A percentile compares a stretch with the other conserved stretches of the same genome.
phyloP scores from a whole-genome alignment of 2,329 filamentous ascomycete genomes.

The Cytospora chrysosperma region DNA sequence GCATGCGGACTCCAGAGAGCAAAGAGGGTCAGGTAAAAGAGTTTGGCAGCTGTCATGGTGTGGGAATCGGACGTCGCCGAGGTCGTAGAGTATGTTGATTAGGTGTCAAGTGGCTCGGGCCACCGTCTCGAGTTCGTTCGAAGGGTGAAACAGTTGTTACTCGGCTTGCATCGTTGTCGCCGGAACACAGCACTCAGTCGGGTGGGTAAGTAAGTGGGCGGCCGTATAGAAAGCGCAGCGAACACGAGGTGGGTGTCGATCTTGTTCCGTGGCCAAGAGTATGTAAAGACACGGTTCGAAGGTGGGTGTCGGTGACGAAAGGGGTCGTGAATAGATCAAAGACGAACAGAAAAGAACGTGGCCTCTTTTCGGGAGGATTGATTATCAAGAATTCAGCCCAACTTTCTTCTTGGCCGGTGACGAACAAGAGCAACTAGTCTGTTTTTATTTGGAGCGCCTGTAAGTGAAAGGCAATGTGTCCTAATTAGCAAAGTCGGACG shows the following conservation, averaged over 20 bases:
- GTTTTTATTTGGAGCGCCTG: no score
- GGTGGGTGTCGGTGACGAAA: slow-evolving; percentile 8
- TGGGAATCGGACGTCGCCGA: slow-evolving; percentile 14
- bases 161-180: not conserved
- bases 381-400: not conserved
- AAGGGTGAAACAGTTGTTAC: not conserved
- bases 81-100: not conserved
- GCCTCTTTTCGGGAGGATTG: not conserved
- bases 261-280: not conserved
- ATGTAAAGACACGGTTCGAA: not conserved
- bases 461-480: slow-evolving; percentile 13
- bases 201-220: not conserved
- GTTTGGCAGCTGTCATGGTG: slow-evolving; percentile 52
- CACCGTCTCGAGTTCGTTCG: slow-evolving; percentile 20
- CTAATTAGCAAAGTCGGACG: slow-evolving; percentile 16
- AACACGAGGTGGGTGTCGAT: not conserved
- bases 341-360: not conserved
- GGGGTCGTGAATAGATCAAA: not conserved
- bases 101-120: slow-evolving; percentile 1
- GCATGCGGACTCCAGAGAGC: slow-evolving; percentile 52
- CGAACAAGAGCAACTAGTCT: not conserved
- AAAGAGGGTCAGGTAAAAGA: slow-evolving; percentile 58
- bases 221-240: not conserved
- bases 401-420: not conserved
- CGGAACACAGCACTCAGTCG: not conserved